phyloP scores from a whole-genome alignment of 768 basidiomycete species.

The Crucibulum laeve region DNA sequence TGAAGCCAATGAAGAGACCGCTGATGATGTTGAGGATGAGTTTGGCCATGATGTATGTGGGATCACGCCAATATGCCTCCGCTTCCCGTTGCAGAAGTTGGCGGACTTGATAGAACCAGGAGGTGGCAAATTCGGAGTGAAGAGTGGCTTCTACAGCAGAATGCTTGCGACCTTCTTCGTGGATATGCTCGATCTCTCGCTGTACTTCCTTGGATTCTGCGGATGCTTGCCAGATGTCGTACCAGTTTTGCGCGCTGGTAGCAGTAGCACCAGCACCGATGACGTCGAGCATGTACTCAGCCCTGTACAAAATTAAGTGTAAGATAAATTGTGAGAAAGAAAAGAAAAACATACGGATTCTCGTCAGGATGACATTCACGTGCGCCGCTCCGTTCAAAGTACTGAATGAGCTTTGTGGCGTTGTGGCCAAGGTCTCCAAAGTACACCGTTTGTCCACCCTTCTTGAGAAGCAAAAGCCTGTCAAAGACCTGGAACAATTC shows the following conservation, averaged over 20 bases:
- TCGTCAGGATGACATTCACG: slow-evolving; percentile 55
- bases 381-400: slow-evolving; percentile 73
- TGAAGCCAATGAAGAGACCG: slow-evolving; percentile 59
- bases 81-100: slow-evolving; percentile 41
- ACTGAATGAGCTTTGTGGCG: slow-evolving; percentile 57
- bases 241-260: slow-evolving; percentile 52
- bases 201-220: slow-evolving; percentile 33
- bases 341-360: slow-evolving; percentile 54
- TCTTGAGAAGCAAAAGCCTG: slow-evolving; percentile 66
- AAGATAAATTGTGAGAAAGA: neutral
- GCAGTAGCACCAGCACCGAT: slow-evolving; percentile 74
- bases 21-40: slow-evolving; percentile 46
- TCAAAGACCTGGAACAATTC: slow-evolving; percentile 82
- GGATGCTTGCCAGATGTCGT: slow-evolving; percentile 49
- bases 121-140: slow-evolving; percentile 44
- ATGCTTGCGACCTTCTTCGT: slow-evolving; percentile 39
- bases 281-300: slow-evolving; percentile 64
- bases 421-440: slow-evolving; percentile 69
- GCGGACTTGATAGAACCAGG: slow-evolving; percentile 45
- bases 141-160: slow-evolving; percentile 31
- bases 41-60: slow-evolving; percentile 60
- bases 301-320: slow-evolving; percentile 23
- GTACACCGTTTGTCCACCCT: slow-evolving; percentile 77
- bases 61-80: slow-evolving; percentile 48
- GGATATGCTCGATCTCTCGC: slow-evolving; percentile 40